A percentile compares a stretch with the other conserved stretches of the same genome.
phyloP scores from a whole-genome alignment of 139 green algal species.

The Limnomonas spitsbergensis region DNA sequence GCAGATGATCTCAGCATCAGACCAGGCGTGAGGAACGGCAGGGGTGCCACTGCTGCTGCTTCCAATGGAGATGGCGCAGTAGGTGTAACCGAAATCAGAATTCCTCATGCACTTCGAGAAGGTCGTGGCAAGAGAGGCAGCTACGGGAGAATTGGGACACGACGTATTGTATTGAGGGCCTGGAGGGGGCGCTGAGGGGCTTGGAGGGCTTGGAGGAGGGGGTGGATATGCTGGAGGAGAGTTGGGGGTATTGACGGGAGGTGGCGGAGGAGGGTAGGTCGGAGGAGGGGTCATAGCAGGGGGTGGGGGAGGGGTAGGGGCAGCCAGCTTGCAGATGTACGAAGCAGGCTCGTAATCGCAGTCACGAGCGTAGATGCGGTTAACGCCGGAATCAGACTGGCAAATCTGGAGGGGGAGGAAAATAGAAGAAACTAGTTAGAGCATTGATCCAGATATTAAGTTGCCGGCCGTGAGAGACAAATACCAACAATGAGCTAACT shows the following conservation, averaged over 20 bases:
- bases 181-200: neutral
- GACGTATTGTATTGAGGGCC: neutral
- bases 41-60: no score
- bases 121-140: neutral
- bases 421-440: no score
- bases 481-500: no score
- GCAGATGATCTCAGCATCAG: neutral
- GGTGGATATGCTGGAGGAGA: neutral
- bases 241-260: neutral
- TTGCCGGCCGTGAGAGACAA: no score
- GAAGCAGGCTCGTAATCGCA: neutral
- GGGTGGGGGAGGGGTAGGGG: neutral
- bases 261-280: neutral
- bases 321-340: constrained; percentile 2
- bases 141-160: neutral
- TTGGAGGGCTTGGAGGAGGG: neutral
- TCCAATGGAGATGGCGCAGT: neutral
- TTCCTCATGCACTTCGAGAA: neutral
- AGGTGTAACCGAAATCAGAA: neutral
- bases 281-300: neutral
- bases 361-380: constrained; percentile 5
- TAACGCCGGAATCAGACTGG: no score
- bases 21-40: neutral
- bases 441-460: no score
- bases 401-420: no score